Conservation (phyloP, 169 alveolate genomes). For the Plasmodium vinckei region DNA sequence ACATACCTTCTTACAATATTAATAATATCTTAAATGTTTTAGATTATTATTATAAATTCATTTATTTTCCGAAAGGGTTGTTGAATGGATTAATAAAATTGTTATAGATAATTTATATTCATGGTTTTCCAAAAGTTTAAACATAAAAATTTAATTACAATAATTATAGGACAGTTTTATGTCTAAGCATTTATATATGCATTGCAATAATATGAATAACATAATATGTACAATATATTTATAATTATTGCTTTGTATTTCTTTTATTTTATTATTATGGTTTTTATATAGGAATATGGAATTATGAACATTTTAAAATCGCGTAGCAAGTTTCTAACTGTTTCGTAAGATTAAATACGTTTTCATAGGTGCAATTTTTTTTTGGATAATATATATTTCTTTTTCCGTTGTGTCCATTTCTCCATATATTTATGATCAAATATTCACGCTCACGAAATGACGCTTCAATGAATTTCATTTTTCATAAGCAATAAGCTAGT, state of each 20-base stretch:
- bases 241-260: background rate
- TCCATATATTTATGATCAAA: background rate
- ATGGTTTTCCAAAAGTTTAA: background rate
- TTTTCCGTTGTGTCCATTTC: background rate
- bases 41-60: slow-evolving; percentile 7
- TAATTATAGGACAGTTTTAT: too few relatives aligned
- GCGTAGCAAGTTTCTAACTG: background rate
- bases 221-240: background rate
- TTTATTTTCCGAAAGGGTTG: background rate
- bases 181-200: background rate
- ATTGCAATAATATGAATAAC: background rate
- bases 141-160: background rate
- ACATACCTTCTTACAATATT: background rate
- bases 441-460: slow-evolving; percentile 9
- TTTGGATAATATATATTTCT: background rate
- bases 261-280: background rate
- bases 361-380: background rate
- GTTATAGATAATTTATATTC: background rate
- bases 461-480: slow-evolving; percentile 16
- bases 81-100: background rate
- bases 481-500: background rate
- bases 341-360: background rate
- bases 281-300: background rate
- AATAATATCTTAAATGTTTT: background rate
- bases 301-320: background rate